phyloP scores from a whole-genome alignment of 106 monocot species.

The Cymbidium sinense region DNA sequence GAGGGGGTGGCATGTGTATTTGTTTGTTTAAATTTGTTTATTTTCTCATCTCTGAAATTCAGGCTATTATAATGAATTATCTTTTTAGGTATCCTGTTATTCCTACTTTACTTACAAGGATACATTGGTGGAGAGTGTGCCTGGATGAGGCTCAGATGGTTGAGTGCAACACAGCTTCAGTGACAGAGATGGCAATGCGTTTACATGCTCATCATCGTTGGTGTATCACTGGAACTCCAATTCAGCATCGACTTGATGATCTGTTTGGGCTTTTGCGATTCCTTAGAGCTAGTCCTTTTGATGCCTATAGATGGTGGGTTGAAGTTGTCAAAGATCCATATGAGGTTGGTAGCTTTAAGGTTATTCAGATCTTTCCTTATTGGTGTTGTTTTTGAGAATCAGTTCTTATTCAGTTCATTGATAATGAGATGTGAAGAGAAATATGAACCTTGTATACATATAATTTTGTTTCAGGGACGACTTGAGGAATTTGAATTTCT shows the following conservation, averaged over 20 bases:
- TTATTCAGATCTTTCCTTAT: background rate
- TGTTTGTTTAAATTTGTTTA: background rate
- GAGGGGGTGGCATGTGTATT: background rate
- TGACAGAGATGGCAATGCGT: constrained; percentile 96
- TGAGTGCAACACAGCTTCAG: constrained; percentile 76
- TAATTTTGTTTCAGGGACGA: background rate
- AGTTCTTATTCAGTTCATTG: background rate
- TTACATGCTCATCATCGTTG: constrained; percentile 68
- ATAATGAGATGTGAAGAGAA: background rate
- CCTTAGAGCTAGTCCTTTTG: constrained; percentile 68
- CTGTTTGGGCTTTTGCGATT: constrained; percentile 89
- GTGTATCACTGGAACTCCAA: constrained; percentile 98
- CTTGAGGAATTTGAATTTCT: background rate
- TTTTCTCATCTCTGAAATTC: background rate
- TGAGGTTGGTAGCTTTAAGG: constrained; percentile 46
- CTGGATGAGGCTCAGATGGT: constrained; percentile 99
- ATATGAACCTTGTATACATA: background rate
- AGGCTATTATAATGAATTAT: background rate
- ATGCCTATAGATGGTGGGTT: constrained; percentile 83
- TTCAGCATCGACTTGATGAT: constrained; percentile 85
- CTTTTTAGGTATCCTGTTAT: constrained; percentile 77
- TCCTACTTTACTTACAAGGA: constrained; percentile 86
- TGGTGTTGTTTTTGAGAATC: background rate
- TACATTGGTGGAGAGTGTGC: constrained; percentile 95
- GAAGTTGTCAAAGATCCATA: constrained; percentile 94